These are phyloP conservation scores for Neopestalotiopsis clavispora DNA, from an alignment of 2,329 filamentous ascomycete genomes.

Conservation along the genomic window DNA sequence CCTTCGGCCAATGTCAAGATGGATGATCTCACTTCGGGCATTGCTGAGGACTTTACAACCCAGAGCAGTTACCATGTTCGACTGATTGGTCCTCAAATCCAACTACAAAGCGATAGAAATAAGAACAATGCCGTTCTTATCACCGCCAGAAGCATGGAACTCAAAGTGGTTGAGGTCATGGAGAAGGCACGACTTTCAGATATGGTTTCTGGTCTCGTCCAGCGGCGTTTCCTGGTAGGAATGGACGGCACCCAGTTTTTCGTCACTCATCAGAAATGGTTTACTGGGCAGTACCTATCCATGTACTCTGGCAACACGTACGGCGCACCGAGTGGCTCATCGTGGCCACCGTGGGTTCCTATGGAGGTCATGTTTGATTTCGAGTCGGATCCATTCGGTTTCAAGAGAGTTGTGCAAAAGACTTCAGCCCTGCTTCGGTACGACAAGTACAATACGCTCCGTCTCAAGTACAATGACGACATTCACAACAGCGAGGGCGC, in stretches of 20 bases:
- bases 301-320: slow-evolving; percentile 96
- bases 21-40: slow-evolving; percentile 72
- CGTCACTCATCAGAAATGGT: slow-evolving; percentile 91
- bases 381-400: slow-evolving; percentile 91
- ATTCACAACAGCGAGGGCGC: slow-evolving; percentile 73
- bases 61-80: slow-evolving; percentile 95
- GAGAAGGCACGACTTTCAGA: slow-evolving; percentile 93
- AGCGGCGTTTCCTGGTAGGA: slow-evolving; percentile 88
- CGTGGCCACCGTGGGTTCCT: slow-evolving; percentile 98
- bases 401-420: slow-evolving; percentile 94
- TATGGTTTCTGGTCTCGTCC: slow-evolving; percentile 91
- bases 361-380: slow-evolving; percentile 99
- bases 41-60: slow-evolving; percentile 85
- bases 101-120: slow-evolving; percentile 98
- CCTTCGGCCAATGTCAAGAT: slow-evolving; percentile 48
- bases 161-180: slow-evolving; percentile 97
- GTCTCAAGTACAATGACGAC: slow-evolving; percentile 96
- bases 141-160: slow-evolving; percentile 95
- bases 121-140: slow-evolving; percentile 95
- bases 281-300: slow-evolving; percentile 81
- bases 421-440: slow-evolving; percentile 94
- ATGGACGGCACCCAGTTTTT: slow-evolving; percentile 99
- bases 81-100: slow-evolving; percentile 95
- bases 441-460: slow-evolving; percentile 97
- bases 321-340: slow-evolving; percentile 80